These are phyloP conservation scores for Candida manassasensis DNA, from an alignment of 805 yeast species.

Conservation along the genomic window DNA sequence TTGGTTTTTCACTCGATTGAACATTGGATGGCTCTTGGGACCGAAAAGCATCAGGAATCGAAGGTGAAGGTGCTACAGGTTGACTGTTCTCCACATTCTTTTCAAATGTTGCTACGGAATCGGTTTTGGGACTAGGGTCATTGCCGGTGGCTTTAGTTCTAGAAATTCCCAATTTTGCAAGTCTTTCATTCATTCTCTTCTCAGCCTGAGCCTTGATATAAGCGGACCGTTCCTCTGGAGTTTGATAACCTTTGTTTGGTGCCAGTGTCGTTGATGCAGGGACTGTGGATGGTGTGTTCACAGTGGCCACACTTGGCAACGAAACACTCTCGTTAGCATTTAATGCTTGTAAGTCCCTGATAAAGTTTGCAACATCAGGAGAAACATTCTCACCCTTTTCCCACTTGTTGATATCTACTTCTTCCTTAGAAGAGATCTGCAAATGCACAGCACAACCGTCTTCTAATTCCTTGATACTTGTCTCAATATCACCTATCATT, in stretches of 20 bases:
- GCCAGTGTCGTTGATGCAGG: slow-evolving; percentile 6
- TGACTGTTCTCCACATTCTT: too few species aligned
- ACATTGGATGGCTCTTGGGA: too few species aligned
- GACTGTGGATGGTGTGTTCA: slow-evolving; percentile 1
- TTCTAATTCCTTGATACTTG: slow-evolving; percentile 62
- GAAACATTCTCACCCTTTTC: slow-evolving; percentile 77
- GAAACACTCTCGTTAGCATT: background rate
- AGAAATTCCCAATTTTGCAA: slow-evolving; percentile 73
- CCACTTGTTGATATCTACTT: slow-evolving; percentile 64
- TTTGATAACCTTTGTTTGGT: slow-evolving; percentile 22
- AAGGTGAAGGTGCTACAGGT: too few species aligned
- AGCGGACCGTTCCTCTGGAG: slow-evolving; percentile 71
- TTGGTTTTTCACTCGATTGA: slow-evolving; percentile 2
- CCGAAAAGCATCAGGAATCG: too few species aligned
- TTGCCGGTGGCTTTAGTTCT: slow-evolving; percentile 16
- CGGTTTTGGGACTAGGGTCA: background rate
- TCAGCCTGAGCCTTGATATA: slow-evolving; percentile 74
- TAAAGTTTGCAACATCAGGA: slow-evolving; percentile 56
- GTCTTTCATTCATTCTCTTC: slow-evolving; percentile 74
- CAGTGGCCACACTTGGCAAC: background rate
- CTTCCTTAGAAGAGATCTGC: slow-evolving; percentile 37
- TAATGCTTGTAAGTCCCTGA: slow-evolving; percentile 45
- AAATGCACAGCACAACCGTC: slow-evolving; percentile 42
- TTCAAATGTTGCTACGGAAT: background rate
- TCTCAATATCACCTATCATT: slow-evolving; percentile 67